Evolutionary conservation across 139 green algal species (phyloP), one percentile per base, ranked within the genome.

Genomic region (Closterium sp.): DNA sequence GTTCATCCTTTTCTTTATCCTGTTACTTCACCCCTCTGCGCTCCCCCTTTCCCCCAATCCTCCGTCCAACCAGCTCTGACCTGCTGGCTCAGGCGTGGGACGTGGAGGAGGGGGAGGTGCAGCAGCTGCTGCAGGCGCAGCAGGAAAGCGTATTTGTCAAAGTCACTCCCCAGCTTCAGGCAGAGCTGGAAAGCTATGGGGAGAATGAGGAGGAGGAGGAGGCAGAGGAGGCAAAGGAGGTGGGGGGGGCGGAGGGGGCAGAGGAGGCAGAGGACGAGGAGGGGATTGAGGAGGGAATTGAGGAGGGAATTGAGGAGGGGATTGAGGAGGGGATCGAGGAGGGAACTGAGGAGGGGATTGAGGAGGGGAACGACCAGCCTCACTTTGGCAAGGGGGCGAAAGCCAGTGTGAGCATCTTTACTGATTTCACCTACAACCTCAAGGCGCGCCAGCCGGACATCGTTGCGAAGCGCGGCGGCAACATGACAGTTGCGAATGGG

Each of bases 171-270:
- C 32, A 70, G 45, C 45, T 70, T 19, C 45, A 4, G 45, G 45
- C 45, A 70, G 45, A 70, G 45, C 45, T 70, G 10, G 45, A 70
- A 70, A 70, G 6, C 45, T 19, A 70, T 38, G 32, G 32, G 32
- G 4, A 70, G 10, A 17, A 19, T 9, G 10, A 22, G 1, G 11
- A 95, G 96, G 95, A 29, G 99, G 95, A 70, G 10, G 10, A 19
- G 6, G 10, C 1, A 1, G 10, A 95, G 96, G 95, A 29, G 99
- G 95, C 86, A 70, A 4, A 70, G 45, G 1, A 1, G 4, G 10
- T 2, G 10, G 6, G 10, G 4, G 45, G 10, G 45, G 45, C 1
- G 10, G 45, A 19, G 11, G 45, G 10, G 10, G 11, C 45, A 4
- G 45, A 70, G 45, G 45, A 19, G 45, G 10, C n/a, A n/a, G n/a